Conservation (phyloP, 2,329 filamentous ascomycete species). For the Dactylonectria estremocensis region DNA sequence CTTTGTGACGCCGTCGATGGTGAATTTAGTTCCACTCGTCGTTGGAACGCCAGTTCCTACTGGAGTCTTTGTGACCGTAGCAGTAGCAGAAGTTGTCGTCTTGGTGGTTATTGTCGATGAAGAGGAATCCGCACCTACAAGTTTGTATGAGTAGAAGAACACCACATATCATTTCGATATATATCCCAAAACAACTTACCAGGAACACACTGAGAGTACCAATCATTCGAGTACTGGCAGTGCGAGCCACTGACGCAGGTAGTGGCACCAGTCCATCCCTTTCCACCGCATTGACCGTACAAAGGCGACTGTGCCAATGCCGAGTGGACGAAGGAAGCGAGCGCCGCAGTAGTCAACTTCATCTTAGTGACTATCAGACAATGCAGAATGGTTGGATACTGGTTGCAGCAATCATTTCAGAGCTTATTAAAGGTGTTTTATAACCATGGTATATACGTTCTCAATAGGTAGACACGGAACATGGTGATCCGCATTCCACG, state of each 20-base stretch:
- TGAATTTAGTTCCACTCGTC: constrained; percentile 53
- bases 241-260: constrained; percentile 28
- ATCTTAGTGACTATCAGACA: background rate
- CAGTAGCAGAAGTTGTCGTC: constrained; percentile 9
- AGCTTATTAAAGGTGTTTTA: constrained; percentile 12
- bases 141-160: background rate
- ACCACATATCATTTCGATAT: background rate
- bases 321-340: constrained; percentile 16
- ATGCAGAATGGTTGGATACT: background rate
- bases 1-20: constrained; percentile 60
- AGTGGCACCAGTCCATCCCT: constrained; percentile 19
- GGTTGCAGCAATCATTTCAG: background rate
- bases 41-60: constrained; percentile 37
- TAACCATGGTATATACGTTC: background rate
- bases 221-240: constrained; percentile 30
- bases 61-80: background rate
- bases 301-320: constrained; percentile 26
- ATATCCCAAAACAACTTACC: constrained; percentile 2
- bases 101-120: constrained; percentile 26
- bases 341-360: constrained; percentile 10
- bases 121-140: constrained; percentile 11
- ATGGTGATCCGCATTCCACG: constrained; percentile 16
- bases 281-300: constrained; percentile 32
- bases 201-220: constrained; percentile 33
- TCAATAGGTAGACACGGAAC: constrained; percentile 10